Conservation (phyloP, 169 alveolate species). For the Cardiosporidium cionae region DNA sequence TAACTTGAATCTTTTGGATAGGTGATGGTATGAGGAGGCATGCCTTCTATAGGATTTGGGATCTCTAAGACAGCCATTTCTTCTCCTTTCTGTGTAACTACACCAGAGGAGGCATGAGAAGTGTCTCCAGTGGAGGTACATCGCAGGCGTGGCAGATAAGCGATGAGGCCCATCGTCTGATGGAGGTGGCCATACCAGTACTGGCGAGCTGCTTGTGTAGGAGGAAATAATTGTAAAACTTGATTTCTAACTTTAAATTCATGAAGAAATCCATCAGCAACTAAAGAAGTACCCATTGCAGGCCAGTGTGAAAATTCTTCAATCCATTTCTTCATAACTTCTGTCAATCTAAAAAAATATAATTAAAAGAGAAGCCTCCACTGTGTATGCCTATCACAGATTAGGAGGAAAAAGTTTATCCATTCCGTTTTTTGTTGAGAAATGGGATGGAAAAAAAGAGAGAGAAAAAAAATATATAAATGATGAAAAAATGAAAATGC, state of each 20-base stretch:
- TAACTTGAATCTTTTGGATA: constrained; percentile 5
- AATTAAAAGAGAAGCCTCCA: no score
- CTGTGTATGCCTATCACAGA: background rate
- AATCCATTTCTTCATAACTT: constrained; percentile 33
- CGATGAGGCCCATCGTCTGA: constrained; percentile 19
- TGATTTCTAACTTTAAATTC: constrained; percentile 32
- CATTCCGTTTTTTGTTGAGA: background rate
- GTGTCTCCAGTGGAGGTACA: background rate
- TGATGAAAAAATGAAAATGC: background rate
- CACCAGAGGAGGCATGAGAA: background rate
- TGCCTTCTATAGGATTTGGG: background rate
- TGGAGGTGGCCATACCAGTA: constrained; percentile 33
- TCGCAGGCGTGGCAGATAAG: constrained; percentile 22
- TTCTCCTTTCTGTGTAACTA: background rate
- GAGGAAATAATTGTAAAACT: constrained; percentile 26
- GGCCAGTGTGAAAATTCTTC: constrained; percentile 43
- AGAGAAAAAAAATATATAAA: background rate
- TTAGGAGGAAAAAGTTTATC: background rate
- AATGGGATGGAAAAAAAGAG: background rate
- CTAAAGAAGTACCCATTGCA: constrained; percentile 19
- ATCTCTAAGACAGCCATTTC: background rate
- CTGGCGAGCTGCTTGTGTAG: constrained; percentile 43
- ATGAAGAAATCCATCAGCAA: constrained; percentile 2
- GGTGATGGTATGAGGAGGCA: background rate
- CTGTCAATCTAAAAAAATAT: background rate